Percentiles rank a stretch among this genome's conserved stretches.
Conservation (phyloP, 169 alveolate species). For the Eimeria maxima region DNA sequence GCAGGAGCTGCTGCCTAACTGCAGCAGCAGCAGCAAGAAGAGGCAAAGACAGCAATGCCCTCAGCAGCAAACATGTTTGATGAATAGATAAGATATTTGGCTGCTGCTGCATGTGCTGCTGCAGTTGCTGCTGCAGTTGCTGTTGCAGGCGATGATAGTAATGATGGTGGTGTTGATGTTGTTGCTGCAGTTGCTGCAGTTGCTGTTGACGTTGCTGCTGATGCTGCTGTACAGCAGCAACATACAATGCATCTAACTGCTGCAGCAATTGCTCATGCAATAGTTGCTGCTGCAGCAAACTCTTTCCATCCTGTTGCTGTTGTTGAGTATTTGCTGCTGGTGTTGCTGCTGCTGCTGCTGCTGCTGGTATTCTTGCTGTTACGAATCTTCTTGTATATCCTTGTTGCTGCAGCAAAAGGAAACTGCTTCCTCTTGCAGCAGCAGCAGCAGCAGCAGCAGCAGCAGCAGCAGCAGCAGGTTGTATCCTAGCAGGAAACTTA, state of each 20-base stretch:
- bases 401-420: neutral
- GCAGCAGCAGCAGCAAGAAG: conserved; percentile 55
- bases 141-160: neutral
- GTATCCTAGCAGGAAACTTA: neutral
- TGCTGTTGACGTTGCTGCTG: neutral
- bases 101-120: neutral
- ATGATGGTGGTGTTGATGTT: neutral
- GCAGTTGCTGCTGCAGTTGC: conserved; percentile 45
- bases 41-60: conserved; percentile 36
- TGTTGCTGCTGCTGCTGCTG: conserved; percentile 57
- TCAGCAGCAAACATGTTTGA: conserved; percentile 27
- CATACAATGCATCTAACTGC: conserved; percentile 25
- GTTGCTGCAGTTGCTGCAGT: neutral
- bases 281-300: neutral
- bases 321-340: conserved; percentile 5
- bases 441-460: conserved; percentile 6
- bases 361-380: neutral
- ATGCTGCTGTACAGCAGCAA: neutral
- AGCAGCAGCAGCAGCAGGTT: conserved; percentile 4
- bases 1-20: conserved; percentile 22
- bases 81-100: neutral
- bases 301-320: conserved; percentile 44
- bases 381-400: neutral
- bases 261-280: conserved; percentile 64
- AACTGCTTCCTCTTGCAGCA: neutral